Percentiles rank a stretch among this genome's conserved stretches.
Conservation (phyloP, 345 rosid genomes). For the sweet orange (Citrus sinensis) region DVS_A1.0 CM039166.1:24388501-24389000, state of each 20-base stretch:
- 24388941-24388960: background rate
- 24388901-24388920: background rate
- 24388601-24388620: slow-evolving; percentile 3
- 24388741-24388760: slow-evolving; percentile 69
- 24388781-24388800: too few relatives aligned
- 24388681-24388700: slow-evolving; percentile 62
- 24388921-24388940: background rate
- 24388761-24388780: slow-evolving; percentile 8
- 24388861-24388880: background rate
- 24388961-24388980: background rate
- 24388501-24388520: slow-evolving; percentile 63
- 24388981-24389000: too few relatives aligned
- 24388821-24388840: too few relatives aligned
- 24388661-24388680: slow-evolving; percentile 60
- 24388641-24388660: slow-evolving; percentile 55
- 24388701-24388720: slow-evolving; percentile 63
- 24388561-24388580: too few relatives aligned
- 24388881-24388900: background rate
- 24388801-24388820: background rate
- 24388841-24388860: too few relatives aligned
- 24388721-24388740: slow-evolving; percentile 73
- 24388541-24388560: too few relatives aligned
- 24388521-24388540: slow-evolving; percentile 29
- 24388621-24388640: slow-evolving; percentile 52
- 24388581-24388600: too few relatives aligned